phyloP scores from a whole-genome alignment of 371 early-diverging fungal species.

The Actinomucor elegans region DNA sequence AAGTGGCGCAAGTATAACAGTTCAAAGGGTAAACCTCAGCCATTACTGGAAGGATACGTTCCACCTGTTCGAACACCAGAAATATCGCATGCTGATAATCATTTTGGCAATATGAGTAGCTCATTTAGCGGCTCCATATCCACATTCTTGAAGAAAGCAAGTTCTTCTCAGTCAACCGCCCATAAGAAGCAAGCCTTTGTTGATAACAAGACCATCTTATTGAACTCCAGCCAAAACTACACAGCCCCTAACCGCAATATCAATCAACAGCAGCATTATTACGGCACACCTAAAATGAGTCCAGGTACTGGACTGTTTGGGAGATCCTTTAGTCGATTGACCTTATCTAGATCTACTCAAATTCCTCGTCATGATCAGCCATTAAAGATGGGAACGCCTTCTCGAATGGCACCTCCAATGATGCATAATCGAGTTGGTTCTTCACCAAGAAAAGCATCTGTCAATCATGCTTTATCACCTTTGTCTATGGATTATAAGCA shows the following conservation, averaged over 20 bases:
- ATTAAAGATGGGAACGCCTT: too few relatives aligned
- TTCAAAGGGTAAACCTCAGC: conserved; percentile 25
- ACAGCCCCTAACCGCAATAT: background rate
- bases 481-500: background rate
- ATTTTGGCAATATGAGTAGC: conserved; percentile 6
- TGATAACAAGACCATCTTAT: conserved; percentile 1
- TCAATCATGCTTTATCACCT: conserved; percentile 5
- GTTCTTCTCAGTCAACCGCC: conserved; percentile 1
- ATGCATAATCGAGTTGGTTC: too few relatives aligned
- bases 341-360: conserved; percentile 13
- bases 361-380: conserved; percentile 18
- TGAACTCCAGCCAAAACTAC: background rate
- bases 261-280: background rate
- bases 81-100: conserved; percentile 1
- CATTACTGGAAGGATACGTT: conserved; percentile 28
- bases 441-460: background rate
- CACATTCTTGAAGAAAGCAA: conserved; percentile 21
- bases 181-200: background rate
- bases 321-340: conserved; percentile 18
- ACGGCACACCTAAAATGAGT: background rate
- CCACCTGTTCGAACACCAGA: conserved; percentile 22
- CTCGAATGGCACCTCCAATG: background rate
- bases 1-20: conserved; percentile 21
- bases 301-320: conserved; percentile 15
- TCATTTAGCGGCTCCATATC: conserved; percentile 19